phyloP scores from a whole-genome alignment of 164 flowering plant genomes.

The Liriodendron chinense region DNA sequence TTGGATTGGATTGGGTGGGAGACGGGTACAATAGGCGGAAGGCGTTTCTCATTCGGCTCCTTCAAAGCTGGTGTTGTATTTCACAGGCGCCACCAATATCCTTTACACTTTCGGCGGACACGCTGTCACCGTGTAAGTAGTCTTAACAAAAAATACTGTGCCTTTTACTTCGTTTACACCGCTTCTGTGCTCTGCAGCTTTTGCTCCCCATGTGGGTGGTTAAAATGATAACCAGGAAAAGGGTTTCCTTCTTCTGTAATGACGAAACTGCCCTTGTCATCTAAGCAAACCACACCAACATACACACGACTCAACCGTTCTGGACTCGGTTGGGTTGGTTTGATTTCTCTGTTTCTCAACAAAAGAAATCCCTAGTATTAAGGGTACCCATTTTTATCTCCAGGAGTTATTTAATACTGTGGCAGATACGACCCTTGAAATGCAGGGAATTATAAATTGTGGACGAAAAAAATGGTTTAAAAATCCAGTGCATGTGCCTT shows the following conservation, averaged over 20 bases:
- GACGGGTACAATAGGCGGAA: conserved; percentile 38
- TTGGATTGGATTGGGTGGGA: no score
- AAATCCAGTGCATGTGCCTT: no score
- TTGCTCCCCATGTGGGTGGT: conserved; percentile 5
- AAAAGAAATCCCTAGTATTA: no score
- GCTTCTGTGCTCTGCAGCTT: conserved; percentile 8
- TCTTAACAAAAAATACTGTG: no score
- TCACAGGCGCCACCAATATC: conserved; percentile 96
- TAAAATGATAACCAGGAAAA: neutral
- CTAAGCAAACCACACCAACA: neutral
- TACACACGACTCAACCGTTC: neutral
- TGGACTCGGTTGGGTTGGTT: neutral
- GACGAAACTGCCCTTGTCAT: neutral
- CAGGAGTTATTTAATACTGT: no score
- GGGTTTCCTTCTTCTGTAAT: neutral
- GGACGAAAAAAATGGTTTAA: no score
- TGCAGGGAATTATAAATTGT: no score
- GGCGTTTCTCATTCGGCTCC: conserved; percentile 70
- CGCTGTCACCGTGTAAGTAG: conserved; percentile 73
- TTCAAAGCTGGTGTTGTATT: conserved; percentile 66
- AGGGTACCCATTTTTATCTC: no score
- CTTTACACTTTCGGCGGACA: conserved; percentile 95
- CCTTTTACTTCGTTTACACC: conserved; percentile 6
- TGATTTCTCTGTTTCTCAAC: no score
- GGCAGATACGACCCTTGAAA: no score